Evolutionary conservation across 2,329 filamentous ascomycete genomes (phyloP).

Genomic region (Elsinoe fawcettii): DNA sequence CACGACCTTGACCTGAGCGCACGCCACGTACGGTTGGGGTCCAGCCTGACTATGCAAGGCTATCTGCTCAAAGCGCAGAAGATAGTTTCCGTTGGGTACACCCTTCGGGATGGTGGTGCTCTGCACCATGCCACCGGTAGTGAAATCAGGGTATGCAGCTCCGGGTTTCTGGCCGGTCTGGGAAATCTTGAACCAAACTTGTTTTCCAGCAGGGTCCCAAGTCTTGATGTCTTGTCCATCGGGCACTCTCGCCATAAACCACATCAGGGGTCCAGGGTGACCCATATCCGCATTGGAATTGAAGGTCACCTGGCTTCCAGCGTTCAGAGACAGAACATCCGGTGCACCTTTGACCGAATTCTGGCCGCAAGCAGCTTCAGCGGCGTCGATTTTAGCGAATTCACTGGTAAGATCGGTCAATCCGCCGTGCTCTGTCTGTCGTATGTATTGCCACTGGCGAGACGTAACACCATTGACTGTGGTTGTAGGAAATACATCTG

Average conservation of each 20-base stretch:
- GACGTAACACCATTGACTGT: too few species aligned
- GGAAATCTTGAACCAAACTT: neutral
- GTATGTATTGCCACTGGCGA: too few species aligned
- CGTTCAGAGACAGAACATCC: neutral
- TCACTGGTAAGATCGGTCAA: too few species aligned
- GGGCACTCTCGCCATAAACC: neutral
- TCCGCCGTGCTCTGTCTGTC: too few species aligned
- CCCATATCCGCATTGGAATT: neutral
- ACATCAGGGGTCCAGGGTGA: neutral
- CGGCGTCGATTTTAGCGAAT: neutral
- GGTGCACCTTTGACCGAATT: neutral
- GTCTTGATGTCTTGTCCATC: slow-evolving; percentile 2
- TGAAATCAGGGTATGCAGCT: neutral
- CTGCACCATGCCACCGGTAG: neutral
- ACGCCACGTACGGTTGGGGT: neutral
- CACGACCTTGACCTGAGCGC: neutral
- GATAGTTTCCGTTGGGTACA: slow-evolving; percentile 9
- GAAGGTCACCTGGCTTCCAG: neutral
- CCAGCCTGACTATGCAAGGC: neutral
- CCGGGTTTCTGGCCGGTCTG: neutral
- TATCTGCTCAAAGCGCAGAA: slow-evolving; percentile 9
- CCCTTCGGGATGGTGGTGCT: neutral
- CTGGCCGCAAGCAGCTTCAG: neutral
- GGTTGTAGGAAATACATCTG: too few species aligned
- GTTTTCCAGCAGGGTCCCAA: neutral